Conservation (phyloP, 306 rosid species). For the Cucumis melo region DNA sequence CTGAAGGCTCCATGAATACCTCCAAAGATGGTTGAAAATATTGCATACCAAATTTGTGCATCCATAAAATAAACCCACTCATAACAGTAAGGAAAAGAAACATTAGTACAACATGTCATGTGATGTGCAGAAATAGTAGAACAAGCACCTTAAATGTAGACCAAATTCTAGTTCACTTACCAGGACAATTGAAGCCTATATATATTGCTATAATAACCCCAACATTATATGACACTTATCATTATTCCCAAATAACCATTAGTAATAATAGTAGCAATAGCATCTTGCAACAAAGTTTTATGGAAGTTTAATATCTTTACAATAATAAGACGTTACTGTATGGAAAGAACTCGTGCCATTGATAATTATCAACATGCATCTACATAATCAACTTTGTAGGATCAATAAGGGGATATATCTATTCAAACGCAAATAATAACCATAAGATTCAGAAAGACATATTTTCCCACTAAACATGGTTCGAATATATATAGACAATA, state of each 20-base stretch:
- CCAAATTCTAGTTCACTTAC: constrained; percentile 36
- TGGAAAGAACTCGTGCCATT: constrained; percentile 97
- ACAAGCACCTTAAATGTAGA: neutral
- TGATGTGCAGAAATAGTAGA: constrained; percentile 13
- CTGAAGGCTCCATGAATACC: constrained; percentile 94
- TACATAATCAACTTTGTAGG: constrained; percentile 77
- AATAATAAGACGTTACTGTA: constrained; percentile 37
- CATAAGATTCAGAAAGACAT: neutral
- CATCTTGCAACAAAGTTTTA: neutral
- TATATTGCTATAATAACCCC: constrained; percentile 63
- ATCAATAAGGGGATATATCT: constrained; percentile 73
- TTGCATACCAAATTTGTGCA: constrained; percentile 97
- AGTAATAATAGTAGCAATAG: neutral
- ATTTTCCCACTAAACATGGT: neutral
- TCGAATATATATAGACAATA: neutral
- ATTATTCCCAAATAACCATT: constrained; percentile 15
- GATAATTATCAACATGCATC: constrained; percentile 52
- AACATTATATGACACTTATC: constrained; percentile 47
- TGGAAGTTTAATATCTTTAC: neutral
- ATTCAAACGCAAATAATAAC: constrained; percentile 17
- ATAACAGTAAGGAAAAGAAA: constrained; percentile 14
- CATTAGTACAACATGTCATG: constrained; percentile 3
- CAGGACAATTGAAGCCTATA: constrained; percentile 93
- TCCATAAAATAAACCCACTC: constrained; percentile 93
- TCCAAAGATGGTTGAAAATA: constrained; percentile 81